Evolutionary conservation across 768 basidiomycete genomes (phyloP), one percentile per base, ranked within the genome.

Genomic region (Tulasnella sp.): DNA sequence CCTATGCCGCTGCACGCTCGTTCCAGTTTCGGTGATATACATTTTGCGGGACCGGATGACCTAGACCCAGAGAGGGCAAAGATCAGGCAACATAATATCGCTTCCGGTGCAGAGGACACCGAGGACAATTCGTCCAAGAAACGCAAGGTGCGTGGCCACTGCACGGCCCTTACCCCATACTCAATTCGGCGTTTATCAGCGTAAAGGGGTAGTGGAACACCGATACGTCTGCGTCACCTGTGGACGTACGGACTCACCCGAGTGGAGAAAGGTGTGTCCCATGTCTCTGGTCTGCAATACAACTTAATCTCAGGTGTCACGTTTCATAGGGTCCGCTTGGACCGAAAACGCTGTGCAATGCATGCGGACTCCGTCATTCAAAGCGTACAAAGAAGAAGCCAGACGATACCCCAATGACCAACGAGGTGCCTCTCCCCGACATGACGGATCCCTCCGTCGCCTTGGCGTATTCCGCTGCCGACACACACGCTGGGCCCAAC

Each of bases 331-430:
- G 94, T 9, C 94, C 94, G 1, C 75, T 80, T 54, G 94, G 94
- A 34, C 91, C 94, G 1, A 99, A 97, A 72, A 96, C 94, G n/a
- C 71, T 97, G 4, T 97, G 94, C 74, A 96, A 97, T 69, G 92
- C 92, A 2, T 96, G 94, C 62, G 93, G 93, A 23, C 71, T 98
- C 37, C 77, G 92, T 53, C 94, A 90, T 88, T 92, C 92, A 27
- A 94, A 96, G 71, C 71, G 78, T 11, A 61, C 43, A 21, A 49
- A 59, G 40, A 61, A 52, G 32, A 60, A 59, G 48, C 12, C 29
- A 17, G 35, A 35, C 7, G 60, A 61, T 21, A 23, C 17, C 31
- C 36, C 49, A 48, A 31, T 14, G 27, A 11, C 27, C 29, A 48
- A 31, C n/a, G n/a, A n/a, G n/a, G n/a, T n/a, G n/a, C n/a, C n/a